These are phyloP conservation scores for Tulasnella sp. DNA, from an alignment of 768 basidiomycete genomes.

Conservation along the genomic window DNA sequence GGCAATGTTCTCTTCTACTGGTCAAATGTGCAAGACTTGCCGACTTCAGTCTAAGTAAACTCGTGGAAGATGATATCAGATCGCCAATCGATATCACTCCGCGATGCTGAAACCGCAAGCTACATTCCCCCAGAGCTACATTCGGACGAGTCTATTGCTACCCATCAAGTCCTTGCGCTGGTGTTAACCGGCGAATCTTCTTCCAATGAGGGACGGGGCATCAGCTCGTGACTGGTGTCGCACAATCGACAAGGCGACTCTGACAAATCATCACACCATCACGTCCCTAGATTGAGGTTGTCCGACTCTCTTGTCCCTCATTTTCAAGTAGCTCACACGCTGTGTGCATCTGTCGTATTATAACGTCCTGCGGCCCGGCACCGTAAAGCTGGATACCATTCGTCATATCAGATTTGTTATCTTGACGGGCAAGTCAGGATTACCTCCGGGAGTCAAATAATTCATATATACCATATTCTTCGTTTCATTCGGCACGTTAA, in stretches of 20 bases:
- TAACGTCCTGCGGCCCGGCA: background rate
- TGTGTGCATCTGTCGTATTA: background rate
- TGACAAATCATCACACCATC: no score
- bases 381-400: no score
- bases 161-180: background rate
- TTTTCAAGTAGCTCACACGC: background rate
- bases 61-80: background rate
- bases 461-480: no score
- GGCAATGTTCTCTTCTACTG: no score
- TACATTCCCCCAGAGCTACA: background rate
- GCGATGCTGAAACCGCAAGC: background rate
- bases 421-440: no score
- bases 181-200: background rate
- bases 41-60: background rate
- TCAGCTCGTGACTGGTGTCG: no score
- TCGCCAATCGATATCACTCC: background rate
- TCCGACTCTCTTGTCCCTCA: background rate
- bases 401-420: no score
- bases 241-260: no score
- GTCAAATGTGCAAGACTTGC: background rate
- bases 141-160: background rate
- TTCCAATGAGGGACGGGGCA: background rate
- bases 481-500: no score
- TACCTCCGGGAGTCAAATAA: no score
- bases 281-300: no score